phyloP scores from a whole-genome alignment of 208 protist genomes.

The Phytomonas francai region DNA sequence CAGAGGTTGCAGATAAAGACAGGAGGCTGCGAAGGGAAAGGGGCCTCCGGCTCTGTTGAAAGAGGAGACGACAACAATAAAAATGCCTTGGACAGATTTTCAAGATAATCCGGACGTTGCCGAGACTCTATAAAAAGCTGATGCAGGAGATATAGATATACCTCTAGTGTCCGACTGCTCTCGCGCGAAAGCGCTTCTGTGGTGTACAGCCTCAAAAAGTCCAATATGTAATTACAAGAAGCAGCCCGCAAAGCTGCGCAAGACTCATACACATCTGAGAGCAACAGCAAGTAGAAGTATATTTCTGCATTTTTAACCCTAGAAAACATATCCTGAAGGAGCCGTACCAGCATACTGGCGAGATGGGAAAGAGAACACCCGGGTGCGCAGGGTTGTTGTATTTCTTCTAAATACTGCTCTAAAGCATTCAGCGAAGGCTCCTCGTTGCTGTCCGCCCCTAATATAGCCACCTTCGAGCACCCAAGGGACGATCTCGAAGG shows the following conservation, averaged over 20 bases:
- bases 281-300: not conserved
- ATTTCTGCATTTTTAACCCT: not conserved
- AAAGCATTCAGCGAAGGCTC: not conserved
- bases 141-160: not conserved
- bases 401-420: not conserved
- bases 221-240: not conserved
- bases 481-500: not conserved
- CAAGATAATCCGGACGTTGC: not conserved
- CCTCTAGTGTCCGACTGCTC: not conserved
- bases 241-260: not conserved
- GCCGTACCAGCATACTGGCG: not conserved
- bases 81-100: not conserved
- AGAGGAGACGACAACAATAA: not conserved
- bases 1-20: not conserved
- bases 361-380: not conserved
- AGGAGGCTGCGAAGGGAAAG: not conserved
- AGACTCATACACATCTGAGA: not conserved
- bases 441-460: not conserved
- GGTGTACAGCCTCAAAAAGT: not conserved
- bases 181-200: not conserved
- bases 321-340: not conserved
- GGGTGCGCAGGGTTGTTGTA: not conserved
- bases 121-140: not conserved
- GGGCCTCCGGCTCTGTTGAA: not conserved
- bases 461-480: not conserved